Percentiles rank a stretch among this genome's conserved stretches.
phyloP scores from a whole-genome alignment of 2,329 filamentous ascomycete species.

The Exophiala spinifera region DNA sequence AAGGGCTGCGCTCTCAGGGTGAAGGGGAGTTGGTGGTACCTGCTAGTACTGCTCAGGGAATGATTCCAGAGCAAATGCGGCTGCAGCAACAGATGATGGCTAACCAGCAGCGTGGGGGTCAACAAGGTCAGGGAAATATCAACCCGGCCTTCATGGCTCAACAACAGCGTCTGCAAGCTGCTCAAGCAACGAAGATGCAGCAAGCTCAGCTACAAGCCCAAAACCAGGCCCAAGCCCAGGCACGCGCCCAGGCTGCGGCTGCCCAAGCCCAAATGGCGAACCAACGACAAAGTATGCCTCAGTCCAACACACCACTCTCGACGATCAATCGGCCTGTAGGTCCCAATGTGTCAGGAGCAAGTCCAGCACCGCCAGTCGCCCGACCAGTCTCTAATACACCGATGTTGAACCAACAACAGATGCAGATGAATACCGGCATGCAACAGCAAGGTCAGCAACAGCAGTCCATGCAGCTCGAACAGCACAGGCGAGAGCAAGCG shows the following conservation, averaged over 20 bases:
- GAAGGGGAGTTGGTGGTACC: conserved; percentile 63
- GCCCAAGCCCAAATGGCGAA: conserved; percentile 34
- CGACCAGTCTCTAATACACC: conserved; percentile 25
- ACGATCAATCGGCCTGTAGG: conserved; percentile 42
- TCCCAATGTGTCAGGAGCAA: conserved; percentile 25
- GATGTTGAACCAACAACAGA: conserved; percentile 24
- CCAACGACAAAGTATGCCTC: conserved; percentile 44
- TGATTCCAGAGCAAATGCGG: conserved; percentile 41
- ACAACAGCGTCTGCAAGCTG: conserved; percentile 44
- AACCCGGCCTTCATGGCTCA: conserved; percentile 43
- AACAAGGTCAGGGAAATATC: conserved; percentile 37
- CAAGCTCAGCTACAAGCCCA: conserved; percentile 42
- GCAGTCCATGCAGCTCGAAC: conserved; percentile 24
- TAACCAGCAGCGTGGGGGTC: conserved; percentile 39
- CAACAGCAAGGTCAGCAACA: conserved; percentile 21
- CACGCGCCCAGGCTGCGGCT: conserved; percentile 44
- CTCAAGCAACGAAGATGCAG: conserved; percentile 30
- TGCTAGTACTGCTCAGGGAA: conserved; percentile 55
- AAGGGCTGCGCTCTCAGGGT: conserved; percentile 60
- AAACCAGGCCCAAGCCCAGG: conserved; percentile 41
- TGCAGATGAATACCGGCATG: conserved; percentile 12
- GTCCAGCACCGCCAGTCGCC: conserved; percentile 16
- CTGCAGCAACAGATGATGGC: conserved; percentile 43
- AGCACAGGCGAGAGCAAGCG: conserved; percentile 24
- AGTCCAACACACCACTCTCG: conserved; percentile 39